Evolutionary conservation across 257 asterid genomes (phyloP), one percentile per base, ranked within the genome.

Genomic region (Solanum microdontum): DNA sequence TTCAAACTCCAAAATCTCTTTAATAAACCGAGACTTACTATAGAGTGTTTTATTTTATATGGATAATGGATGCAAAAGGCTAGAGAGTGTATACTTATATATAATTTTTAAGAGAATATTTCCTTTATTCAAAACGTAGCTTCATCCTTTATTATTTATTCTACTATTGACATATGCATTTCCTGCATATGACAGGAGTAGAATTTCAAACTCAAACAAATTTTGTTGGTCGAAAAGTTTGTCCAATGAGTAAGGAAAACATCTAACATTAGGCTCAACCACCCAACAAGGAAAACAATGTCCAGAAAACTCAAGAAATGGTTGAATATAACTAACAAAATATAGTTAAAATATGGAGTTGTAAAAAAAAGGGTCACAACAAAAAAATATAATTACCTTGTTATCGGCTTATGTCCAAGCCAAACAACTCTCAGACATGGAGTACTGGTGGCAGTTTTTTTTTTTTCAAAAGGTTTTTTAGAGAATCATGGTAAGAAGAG

Each of bases 351-450:
- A 55, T 55, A 55, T 0, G 2, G 1, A 55, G n/a, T 55, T 55
- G 0, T 17, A 55, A 6, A 55, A 51, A 51, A 55, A 55, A 2
- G 0, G 7, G 0, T 2, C 64, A 17, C n/a, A 55, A 1, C n/a
- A 55, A 55, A 55, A 55, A 17, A 17, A 55, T 17, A 55, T 1
- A 55, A 55, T 1, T 55, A 55, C 9, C 64, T 17, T 48, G 3
- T 48, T 48, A 13, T 45, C 17, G 7, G 6, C 55, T 45, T 45
- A 13, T 4, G 55, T 45, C 0, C 55, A 45, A 12, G 55, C 19
- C 55, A 45, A 45, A 12, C 1, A 12, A 45, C 0, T 13, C 2
- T 45, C 19, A 45, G 7, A 45, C 55, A 45, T 2, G 55, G 55
- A 45, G 19, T 0, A 45, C 13, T 45, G 55, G 19, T 13, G 55